phyloP scores from a whole-genome alignment of 345 rosid genomes.

The Erucastrum elatum region DNA sequence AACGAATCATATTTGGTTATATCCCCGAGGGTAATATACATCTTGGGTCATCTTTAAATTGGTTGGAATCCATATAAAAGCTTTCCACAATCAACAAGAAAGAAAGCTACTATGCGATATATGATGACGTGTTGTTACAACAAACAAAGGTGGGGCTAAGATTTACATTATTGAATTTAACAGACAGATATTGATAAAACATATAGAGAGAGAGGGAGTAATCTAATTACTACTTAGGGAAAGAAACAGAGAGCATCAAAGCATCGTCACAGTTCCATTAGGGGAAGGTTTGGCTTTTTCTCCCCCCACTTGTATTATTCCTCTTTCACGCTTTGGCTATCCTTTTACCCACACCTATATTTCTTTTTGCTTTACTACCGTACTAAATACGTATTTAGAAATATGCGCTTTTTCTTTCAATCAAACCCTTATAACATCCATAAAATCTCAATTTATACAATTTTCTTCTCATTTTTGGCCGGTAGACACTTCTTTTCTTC shows the following conservation, averaged over 20 bases:
- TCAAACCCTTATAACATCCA: neutral
- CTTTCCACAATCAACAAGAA: neutral
- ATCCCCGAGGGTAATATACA: neutral
- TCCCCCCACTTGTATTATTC: conserved; percentile 31
- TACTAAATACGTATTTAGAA: conserved; percentile 8
- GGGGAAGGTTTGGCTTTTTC: conserved; percentile 48
- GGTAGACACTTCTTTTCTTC: neutral
- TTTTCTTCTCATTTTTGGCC: neutral
- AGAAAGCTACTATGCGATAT: neutral
- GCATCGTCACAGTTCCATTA: conserved; percentile 72
- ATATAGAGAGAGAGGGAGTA: neutral
- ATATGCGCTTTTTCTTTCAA: neutral
- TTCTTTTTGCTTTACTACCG: neutral
- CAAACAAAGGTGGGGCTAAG: conserved; percentile 22
- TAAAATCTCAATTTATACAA: neutral
- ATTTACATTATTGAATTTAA: conserved; percentile 9
- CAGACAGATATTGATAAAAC: neutral
- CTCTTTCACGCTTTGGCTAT: conserved; percentile 27
- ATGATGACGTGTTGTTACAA: conserved; percentile 10
- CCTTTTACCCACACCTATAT: conserved; percentile 29
- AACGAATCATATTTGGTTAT: neutral
- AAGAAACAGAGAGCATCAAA: conserved; percentile 35
- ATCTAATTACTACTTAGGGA: conserved; percentile 48
- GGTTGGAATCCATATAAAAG: conserved; percentile 2
- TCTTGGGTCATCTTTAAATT: conserved; percentile 1